phyloP scores from a whole-genome alignment of 768 basidiomycete genomes.

The Lentinula boryana region DNA sequence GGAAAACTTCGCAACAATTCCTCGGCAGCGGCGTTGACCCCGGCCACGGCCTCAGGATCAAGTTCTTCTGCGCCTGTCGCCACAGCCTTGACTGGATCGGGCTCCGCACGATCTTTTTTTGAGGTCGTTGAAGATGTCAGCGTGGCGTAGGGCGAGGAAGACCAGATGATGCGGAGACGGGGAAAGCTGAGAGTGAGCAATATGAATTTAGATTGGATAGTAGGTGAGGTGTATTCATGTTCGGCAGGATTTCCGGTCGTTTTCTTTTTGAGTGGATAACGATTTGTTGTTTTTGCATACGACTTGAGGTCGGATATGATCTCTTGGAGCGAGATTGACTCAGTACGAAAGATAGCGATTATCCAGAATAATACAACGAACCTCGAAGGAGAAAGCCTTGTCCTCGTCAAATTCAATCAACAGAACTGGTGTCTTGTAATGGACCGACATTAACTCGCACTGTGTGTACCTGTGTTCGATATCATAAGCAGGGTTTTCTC shows the following conservation, averaged over 20 bases:
- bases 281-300: conserved; percentile 55
- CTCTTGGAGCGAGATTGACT: conserved; percentile 24
- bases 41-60: conserved; percentile 56
- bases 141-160: conserved; percentile 91
- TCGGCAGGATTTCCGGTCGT: conserved; percentile 18
- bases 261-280: conserved; percentile 52
- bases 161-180: conserved; percentile 92
- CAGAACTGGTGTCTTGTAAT: conserved; percentile 91
- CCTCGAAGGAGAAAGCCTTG: conserved; percentile 89
- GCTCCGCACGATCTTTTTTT: conserved; percentile 77
- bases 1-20: conserved; percentile 82
- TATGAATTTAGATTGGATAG: conserved; percentile 88
- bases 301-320: conserved; percentile 61
- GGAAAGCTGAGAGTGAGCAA: conserved; percentile 88
- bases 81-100: conserved; percentile 71
- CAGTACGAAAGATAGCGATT: neutral
- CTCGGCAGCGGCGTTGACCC: conserved; percentile 69
- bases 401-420: conserved; percentile 98
- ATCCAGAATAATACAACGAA: conserved; percentile 22
- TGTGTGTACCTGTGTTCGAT: conserved; percentile 75
- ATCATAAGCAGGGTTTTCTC: neutral
- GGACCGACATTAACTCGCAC: conserved; percentile 93
- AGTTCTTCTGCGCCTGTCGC: conserved; percentile 76
- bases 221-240: conserved; percentile 30
- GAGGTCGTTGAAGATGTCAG: conserved; percentile 90